Base-by-base conservation (phyloP, 805 yeast species). In the Zygoascus flipseniorum region DNA sequence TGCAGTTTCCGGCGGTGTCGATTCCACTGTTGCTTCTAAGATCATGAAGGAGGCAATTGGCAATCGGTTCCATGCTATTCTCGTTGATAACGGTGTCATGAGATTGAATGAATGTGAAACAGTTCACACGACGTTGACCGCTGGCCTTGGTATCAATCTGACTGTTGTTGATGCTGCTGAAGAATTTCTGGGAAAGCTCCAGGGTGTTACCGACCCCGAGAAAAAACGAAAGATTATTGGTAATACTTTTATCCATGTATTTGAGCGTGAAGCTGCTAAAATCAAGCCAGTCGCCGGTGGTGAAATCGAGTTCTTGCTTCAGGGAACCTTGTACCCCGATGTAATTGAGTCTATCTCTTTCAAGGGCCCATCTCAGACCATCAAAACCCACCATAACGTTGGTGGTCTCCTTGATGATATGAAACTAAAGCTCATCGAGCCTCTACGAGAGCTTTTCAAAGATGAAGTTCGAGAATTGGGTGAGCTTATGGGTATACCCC, bases 331-430 rank as follows among this genome's bases (percentile, higher is more conserved):
- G 64, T 93, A 93, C 75, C 99, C 99, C 49, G 99, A 93, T 73
- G 99, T 93, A 55, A 93, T 93, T 65, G 99, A 93, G 80, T 87
- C 96, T 56, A 92, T 93, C 68, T 90, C 97, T 23, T 93, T 93
- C 86, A 93, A 93, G 78, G 99, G 99, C 59, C 99, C 99, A 43
- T 92, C 98, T 53, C 98, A 92, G 77, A 93, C 99, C 64, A 93
- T 93, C 77, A 93, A 93, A 79, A 92, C 99, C 60, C 99, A 93
- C 73, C 99, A 93, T 78, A 93, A 93, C 66, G 99, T 93, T 56
- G 99, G 99, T 65, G 99, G 99, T 57, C 79, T 93, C 68, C 80
- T 92, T 66, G 99, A 93, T 58, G 86, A 93, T 79, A 93, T 93
- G 99, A 93, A 92, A 77, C 81, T 93, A 76, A 92, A 93, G 76